phyloP scores from a whole-genome alignment of 202 grass and related monocot species.

The Saccharum hybrid region DNA sequence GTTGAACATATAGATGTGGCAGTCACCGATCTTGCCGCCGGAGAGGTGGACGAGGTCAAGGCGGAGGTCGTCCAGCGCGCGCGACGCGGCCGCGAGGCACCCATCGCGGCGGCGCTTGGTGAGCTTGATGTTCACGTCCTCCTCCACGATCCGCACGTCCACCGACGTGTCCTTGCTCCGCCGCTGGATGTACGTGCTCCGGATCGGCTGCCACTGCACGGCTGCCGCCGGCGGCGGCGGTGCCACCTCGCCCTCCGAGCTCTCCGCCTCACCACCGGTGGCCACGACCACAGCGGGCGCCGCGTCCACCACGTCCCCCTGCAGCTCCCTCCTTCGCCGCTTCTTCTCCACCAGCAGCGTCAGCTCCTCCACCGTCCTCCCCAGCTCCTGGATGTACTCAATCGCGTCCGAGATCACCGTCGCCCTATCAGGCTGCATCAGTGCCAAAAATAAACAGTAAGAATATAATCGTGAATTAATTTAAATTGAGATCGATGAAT shows the following conservation, averaged over 20 bases:
- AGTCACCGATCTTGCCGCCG: slow-evolving; percentile 84
- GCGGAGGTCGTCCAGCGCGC: slow-evolving; percentile 67
- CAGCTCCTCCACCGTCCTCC: slow-evolving; percentile 83
- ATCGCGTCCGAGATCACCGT: slow-evolving; percentile 90
- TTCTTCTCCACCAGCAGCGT: slow-evolving; percentile 83
- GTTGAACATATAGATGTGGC: slow-evolving; percentile 96
- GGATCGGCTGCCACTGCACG: slow-evolving; percentile 43
- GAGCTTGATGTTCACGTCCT: slow-evolving; percentile 93
- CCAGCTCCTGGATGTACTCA: slow-evolving; percentile 92
- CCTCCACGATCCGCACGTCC: slow-evolving; percentile 94
- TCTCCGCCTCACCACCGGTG: slow-evolving; percentile 40
- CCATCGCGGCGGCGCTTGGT: slow-evolving; percentile 73
- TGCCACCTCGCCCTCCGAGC: slow-evolving; percentile 54
- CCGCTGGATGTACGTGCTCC: slow-evolving; percentile 89
- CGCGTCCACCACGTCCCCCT: slow-evolving; percentile 44
- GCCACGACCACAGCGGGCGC: neutral
- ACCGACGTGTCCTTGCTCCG: slow-evolving; percentile 82
- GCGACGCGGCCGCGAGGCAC: slow-evolving; percentile 65
- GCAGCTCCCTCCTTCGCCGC: slow-evolving; percentile 53
- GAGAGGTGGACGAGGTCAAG: slow-evolving; percentile 84
- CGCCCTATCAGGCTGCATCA: slow-evolving; percentile 68
- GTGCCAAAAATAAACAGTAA: neutral
- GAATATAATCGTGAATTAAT: neutral
- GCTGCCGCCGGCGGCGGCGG: neutral
- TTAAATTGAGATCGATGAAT: neutral